A percentile compares a stretch with the other conserved stretches of the same genome.
phyloP scores from a whole-genome alignment of 257 asterid genomes.

The Salvia rosmarinus region DNA sequence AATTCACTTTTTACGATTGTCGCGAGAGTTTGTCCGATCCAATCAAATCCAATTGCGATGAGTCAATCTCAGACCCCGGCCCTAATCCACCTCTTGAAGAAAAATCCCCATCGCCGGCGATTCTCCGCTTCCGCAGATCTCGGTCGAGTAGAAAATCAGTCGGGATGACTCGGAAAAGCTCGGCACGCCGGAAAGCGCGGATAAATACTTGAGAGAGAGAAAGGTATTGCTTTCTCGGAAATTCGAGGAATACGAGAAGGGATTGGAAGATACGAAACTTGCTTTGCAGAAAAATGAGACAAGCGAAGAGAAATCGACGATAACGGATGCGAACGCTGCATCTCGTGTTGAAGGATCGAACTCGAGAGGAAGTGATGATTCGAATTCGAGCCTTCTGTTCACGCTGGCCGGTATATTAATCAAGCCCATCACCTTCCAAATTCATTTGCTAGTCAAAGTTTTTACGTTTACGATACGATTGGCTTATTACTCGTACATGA shows the following conservation, averaged over 20 bases:
- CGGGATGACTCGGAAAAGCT: constrained; percentile 26
- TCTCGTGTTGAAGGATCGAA: constrained; percentile 34
- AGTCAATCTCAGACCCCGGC: constrained; percentile 33
- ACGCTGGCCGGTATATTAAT: constrained; percentile 49
- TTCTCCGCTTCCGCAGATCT: constrained; percentile 51
- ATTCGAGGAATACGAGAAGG: constrained; percentile 36
- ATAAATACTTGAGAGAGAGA: constrained; percentile 37
- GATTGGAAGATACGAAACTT: constrained; percentile 28
- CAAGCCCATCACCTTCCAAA: constrained; percentile 59
- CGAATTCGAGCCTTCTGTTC: constrained; percentile 47
- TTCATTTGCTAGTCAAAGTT: constrained; percentile 48
- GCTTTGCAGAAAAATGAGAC: constrained; percentile 36
- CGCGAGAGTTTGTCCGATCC: constrained; percentile 38
- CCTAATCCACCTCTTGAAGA: constrained; percentile 34
- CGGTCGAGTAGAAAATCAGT: constrained; percentile 26
- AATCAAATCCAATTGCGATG: constrained; percentile 33
- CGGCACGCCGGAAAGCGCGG: constrained; percentile 44
- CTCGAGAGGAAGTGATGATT: constrained; percentile 43
- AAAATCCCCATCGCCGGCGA: constrained; percentile 34
- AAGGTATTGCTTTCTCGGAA: constrained; percentile 35
- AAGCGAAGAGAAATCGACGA: constrained; percentile 38
- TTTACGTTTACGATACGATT: constrained; percentile 54
- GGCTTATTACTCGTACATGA: constrained; percentile 55
- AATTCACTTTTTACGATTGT: constrained; percentile 56
- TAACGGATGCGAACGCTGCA: constrained; percentile 37